Evolutionary conservation across 2,329 filamentous ascomycete species (phyloP).

Genomic region (Clonostachys byssicola): DNA sequence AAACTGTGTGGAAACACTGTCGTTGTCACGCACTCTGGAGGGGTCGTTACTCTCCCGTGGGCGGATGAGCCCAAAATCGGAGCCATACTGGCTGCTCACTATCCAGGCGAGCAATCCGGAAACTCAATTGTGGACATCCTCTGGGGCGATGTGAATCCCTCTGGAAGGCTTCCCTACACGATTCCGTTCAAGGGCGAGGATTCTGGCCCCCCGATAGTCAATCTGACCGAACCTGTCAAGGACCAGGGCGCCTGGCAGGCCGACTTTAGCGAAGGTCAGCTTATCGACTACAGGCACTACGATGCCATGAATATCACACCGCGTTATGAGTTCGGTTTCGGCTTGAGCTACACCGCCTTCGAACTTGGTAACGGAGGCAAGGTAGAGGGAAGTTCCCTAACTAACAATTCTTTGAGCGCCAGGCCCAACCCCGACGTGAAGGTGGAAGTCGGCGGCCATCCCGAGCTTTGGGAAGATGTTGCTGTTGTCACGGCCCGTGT

Average conservation of each 20-base stretch:
- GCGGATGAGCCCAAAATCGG: constrained; percentile 61
- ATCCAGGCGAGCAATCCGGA: constrained; percentile 75
- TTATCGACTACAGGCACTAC: constrained; percentile 80
- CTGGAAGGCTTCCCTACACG: constrained; percentile 63
- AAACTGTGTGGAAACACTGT: constrained; percentile 7
- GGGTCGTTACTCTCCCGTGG: constrained; percentile 29
- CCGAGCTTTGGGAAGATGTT: constrained; percentile 44
- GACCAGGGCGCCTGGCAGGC: constrained; percentile 44
- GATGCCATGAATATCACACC: constrained; percentile 66
- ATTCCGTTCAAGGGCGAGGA: constrained; percentile 62
- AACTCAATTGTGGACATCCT: constrained; percentile 70
- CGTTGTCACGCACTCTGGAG: constrained; percentile 14
- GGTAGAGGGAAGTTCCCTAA: background rate
- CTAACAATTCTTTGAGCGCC: background rate
- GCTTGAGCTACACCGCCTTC: constrained; percentile 71
- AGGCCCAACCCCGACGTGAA: background rate
- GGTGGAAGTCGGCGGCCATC: constrained; percentile 48
- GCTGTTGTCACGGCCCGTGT: constrained; percentile 31
- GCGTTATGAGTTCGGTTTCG: constrained; percentile 75
- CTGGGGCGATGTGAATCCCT: constrained; percentile 66
- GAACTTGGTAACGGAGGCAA: constrained; percentile 27
- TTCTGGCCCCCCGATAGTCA: constrained; percentile 48
- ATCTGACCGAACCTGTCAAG: background rate
- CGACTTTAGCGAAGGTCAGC: constrained; percentile 71
- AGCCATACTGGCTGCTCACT: constrained; percentile 67